Percentiles rank a stretch among this genome's conserved stretches.
Evolutionary conservation across 2,329 filamentous ascomycete genomes (phyloP).

Genomic region (Scortechinia acanthostroma): DNA sequence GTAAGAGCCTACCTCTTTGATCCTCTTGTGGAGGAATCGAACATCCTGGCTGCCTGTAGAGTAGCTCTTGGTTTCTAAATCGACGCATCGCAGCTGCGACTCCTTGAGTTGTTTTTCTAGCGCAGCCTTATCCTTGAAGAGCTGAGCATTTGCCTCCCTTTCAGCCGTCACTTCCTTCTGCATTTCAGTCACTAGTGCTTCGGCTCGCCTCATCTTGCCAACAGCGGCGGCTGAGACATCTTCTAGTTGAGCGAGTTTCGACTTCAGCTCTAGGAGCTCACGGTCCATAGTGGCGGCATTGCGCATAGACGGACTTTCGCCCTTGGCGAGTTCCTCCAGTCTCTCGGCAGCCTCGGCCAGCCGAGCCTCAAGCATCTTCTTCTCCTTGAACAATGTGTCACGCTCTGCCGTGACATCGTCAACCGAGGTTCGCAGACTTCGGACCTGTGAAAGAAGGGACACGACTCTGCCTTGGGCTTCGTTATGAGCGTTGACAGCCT

Average conservation of each 20-base stretch:
- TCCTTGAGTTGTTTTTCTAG: conserved; percentile 89
- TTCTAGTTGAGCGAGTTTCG: conserved; percentile 82
- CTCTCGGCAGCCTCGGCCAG: conserved; percentile 81
- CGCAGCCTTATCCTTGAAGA: conserved; percentile 83
- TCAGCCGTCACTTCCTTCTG: conserved; percentile 87
- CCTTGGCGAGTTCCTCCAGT: conserved; percentile 78
- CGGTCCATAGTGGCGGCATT: conserved; percentile 84
- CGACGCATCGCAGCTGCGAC: conserved; percentile 79
- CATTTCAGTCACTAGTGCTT: conserved; percentile 78
- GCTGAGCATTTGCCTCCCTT: conserved; percentile 71
- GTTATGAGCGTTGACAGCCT: conserved; percentile 86
- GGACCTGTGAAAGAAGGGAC: conserved; percentile 80
- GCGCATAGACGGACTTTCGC: conserved; percentile 79
- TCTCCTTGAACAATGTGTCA: conserved; percentile 78
- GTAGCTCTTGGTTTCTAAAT: conserved; percentile 94
- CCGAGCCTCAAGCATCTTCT: conserved; percentile 78
- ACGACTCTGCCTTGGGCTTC: conserved; percentile 92
- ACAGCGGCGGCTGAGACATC: conserved; percentile 86
- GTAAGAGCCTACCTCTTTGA: conserved; percentile 77
- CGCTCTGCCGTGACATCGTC: conserved; percentile 83
- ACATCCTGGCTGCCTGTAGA: conserved; percentile 91
- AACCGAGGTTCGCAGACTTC: conserved; percentile 72
- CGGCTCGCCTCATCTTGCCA: conserved; percentile 92
- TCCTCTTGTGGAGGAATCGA: conserved; percentile 84
- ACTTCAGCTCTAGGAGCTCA: conserved; percentile 83